Evolutionary conservation across 75 land plant species (phyloP).

Genomic region (Cryptomeria japonica): DNA sequence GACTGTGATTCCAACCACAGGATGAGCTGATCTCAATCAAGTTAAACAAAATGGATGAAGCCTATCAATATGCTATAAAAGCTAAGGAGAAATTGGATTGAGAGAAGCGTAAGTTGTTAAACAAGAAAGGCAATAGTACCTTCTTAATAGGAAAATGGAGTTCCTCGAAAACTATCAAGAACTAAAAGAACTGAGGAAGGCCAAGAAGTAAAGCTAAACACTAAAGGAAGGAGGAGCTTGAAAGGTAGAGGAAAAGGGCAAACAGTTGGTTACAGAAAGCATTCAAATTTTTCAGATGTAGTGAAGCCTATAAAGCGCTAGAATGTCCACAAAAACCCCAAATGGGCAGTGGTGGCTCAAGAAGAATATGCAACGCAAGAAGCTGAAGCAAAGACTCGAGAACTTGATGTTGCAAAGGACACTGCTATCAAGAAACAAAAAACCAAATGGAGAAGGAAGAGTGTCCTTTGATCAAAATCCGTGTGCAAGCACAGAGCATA

Average conservation of each 20-base stretch:
- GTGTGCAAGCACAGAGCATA: not conserved
- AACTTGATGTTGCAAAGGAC: not conserved
- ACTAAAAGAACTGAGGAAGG: no score
- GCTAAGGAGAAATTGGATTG: not conserved
- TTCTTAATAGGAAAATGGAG: no score
- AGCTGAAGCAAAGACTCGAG: not conserved
- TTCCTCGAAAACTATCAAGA: no score
- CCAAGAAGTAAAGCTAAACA: no score
- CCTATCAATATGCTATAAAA: no score
- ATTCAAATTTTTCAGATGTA: not conserved
- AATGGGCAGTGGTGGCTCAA: not conserved
- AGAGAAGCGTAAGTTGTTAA: not conserved
- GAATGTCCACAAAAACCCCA: not conserved
- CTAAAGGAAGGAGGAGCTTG: no score
- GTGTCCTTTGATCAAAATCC: no score
- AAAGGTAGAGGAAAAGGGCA: not conserved
- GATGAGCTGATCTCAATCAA: no score
- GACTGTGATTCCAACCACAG: not conserved
- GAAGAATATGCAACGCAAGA: not conserved
- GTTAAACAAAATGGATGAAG: no score
- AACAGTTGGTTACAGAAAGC: not conserved
- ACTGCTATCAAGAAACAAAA: no score
- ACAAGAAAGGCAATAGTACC: not conserved
- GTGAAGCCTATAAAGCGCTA: not conserved
- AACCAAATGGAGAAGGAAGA: not conserved